These are phyloP conservation scores for Musa itinerans DNA, from an alignment of 176 grass and related monocot genomes.

Conservation along the genomic window DNA sequence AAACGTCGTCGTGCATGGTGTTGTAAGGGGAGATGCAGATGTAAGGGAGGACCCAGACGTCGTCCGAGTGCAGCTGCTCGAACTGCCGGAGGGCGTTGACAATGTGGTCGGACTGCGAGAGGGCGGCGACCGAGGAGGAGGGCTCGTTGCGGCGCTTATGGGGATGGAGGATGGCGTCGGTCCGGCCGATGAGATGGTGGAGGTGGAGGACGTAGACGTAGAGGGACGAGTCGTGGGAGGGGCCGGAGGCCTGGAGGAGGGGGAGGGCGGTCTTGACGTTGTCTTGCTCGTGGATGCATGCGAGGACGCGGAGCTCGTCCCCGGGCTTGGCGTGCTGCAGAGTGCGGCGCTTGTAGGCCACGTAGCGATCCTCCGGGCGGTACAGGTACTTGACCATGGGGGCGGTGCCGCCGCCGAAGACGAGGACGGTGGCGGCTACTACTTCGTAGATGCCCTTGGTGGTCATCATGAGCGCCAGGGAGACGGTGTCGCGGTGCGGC, in stretches of 20 bases:
- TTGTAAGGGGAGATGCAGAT: constrained; percentile 77
- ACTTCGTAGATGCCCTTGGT: constrained; percentile 78
- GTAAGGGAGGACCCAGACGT: constrained; percentile 7
- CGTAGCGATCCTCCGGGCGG: constrained; percentile 56
- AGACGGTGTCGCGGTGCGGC: constrained; percentile 41
- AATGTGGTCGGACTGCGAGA: constrained; percentile 8
- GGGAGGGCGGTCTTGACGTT: constrained; percentile 32
- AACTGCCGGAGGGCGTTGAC: background rate
- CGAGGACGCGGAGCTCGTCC: constrained; percentile 58
- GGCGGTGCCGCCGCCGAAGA: constrained; percentile 37
- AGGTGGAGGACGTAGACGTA: constrained; percentile 80
- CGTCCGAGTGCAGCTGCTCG: background rate
- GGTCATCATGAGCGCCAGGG: constrained; percentile 71
- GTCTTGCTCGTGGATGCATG: constrained; percentile 54
- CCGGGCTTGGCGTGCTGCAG: constrained; percentile 54
- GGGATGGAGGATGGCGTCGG: constrained; percentile 59
- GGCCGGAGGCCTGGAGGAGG: constrained; percentile 58
- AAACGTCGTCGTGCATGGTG: constrained; percentile 89
- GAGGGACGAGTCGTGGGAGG: constrained; percentile 41
- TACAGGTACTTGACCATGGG: constrained; percentile 50
- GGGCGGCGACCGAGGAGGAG: background rate
- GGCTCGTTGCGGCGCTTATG: constrained; percentile 25
- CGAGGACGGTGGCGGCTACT: constrained; percentile 47
- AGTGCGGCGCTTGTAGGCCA: constrained; percentile 76
- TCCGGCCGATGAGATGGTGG: constrained; percentile 63